Evolutionary conservation across 176 grass and related monocot genomes (phyloP).

Genomic region (Paspalum vaginatum): DNA sequence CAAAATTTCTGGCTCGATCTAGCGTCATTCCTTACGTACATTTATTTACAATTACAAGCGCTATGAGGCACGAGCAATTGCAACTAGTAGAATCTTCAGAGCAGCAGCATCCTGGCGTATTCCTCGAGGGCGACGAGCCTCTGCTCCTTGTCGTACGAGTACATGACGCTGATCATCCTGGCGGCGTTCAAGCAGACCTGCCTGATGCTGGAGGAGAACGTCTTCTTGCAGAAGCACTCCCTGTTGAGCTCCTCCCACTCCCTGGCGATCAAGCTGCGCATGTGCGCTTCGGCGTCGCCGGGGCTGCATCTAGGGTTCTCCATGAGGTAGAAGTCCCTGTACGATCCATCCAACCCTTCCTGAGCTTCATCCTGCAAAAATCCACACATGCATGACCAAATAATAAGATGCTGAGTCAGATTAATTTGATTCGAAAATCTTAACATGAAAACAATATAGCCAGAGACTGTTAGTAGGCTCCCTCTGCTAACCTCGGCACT

Average conservation of each 20-base stretch:
- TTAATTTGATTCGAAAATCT: background rate
- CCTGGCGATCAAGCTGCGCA: conserved; percentile 42
- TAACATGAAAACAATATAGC: background rate
- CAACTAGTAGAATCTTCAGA: background rate
- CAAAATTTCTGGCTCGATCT: too few relatives aligned
- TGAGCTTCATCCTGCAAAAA: conserved; percentile 63
- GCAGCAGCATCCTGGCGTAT: conserved; percentile 35
- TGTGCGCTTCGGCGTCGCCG: conserved; percentile 33
- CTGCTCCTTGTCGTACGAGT: conserved; percentile 43
- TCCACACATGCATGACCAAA: background rate
- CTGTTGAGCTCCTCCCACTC: conserved; percentile 71
- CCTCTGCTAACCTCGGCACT: conserved; percentile 47
- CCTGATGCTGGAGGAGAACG: conserved; percentile 21
- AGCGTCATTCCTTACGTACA: too few relatives aligned
- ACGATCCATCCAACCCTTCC: conserved; percentile 68
- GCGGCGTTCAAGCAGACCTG: conserved; percentile 32
- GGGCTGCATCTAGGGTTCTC: conserved; percentile 47
- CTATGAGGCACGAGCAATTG: too few relatives aligned
- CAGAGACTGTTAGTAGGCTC: too few relatives aligned
- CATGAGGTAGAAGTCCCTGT: conserved; percentile 50
- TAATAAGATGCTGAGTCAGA: too few relatives aligned
- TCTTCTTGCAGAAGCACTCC: conserved; percentile 45
- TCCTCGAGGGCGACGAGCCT: conserved; percentile 51
- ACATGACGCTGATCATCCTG: conserved; percentile 73
- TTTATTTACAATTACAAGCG: too few relatives aligned